Base-by-base conservation (phyloP, 768 basidiomycete species). In the Inosperma sp. region DNA sequence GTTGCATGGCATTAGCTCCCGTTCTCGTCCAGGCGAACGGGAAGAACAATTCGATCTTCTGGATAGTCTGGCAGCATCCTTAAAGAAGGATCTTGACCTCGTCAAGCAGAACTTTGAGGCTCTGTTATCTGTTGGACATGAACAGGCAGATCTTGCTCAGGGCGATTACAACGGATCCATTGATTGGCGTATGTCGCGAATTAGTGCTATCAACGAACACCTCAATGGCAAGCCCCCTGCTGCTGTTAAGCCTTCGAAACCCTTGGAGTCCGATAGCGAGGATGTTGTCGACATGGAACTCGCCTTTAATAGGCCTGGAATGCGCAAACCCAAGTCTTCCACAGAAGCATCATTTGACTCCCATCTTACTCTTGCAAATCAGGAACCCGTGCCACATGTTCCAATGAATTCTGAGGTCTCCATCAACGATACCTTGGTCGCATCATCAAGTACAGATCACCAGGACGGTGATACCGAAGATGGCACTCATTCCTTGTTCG, bases 81-180 rank as follows among this genome's bases (percentile, higher is more conserved):
- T 87, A 51, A 72, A 75, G 56, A 69, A 78, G 41, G 85, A 88
- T 58, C 68, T 83, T 19, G 70, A 68, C 8, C 65, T 80, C 23
- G 71, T 83, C 21, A 69, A 80, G 48, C 76, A 82, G 57, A 79
- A 80, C 1, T 68, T 88, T 8, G 84, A 88, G 34, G 75, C 71
- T 13, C 71, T 90, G 19, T 66, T 86, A 22, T 67, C 75, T 1
- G 64, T 88, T 14, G 86, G 86, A 4, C 79, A 83, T 50, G 82
- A 87, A 48, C 87, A 90, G 65, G 83, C 80, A 3, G 80, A 84
- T 12, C 69, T 84, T 31, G 80, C 82, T 16, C 79, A 80, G 62
- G 82, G 78, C 47, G 84, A 86, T 52, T 88, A 88, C 66, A 80
- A 75, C 49, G 81, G 80, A 5, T 85, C 87, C 2, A 88, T 88